These are phyloP conservation scores for Encephalitozoon intestinalis DNA, from an alignment of 371 early-diverging fungal genomes.

Conservation along the genomic window DNA sequence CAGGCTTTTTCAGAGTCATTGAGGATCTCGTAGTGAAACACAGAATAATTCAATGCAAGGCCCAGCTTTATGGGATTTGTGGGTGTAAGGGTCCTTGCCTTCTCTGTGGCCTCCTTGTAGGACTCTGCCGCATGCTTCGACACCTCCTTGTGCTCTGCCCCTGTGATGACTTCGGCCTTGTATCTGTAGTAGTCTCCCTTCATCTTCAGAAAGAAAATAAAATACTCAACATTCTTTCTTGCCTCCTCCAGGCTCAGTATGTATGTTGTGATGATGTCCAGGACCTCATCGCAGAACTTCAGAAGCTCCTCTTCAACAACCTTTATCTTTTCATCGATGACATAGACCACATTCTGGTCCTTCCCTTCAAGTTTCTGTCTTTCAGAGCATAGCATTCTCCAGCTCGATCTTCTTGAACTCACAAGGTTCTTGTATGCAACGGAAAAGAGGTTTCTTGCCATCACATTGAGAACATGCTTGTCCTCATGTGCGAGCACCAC, in stretches of 20 bases:
- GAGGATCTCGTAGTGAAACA: conserved; percentile 98
- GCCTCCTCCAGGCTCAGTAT: conserved; percentile 70
- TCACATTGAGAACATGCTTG: conserved; percentile 73
- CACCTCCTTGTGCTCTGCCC: conserved; percentile 71
- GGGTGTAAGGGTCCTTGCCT: conserved; percentile 81
- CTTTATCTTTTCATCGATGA: conserved; percentile 77
- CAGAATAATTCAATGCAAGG: conserved; percentile 97
- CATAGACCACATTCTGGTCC: conserved; percentile 66
- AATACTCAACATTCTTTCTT: conserved; percentile 73
- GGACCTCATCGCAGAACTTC: conserved; percentile 84
- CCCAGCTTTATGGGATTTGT: conserved; percentile 98
- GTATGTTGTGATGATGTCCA: conserved; percentile 75
- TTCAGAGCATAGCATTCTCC: conserved; percentile 94
- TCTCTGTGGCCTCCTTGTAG: conserved; percentile 84
- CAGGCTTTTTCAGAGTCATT: conserved; percentile 95
- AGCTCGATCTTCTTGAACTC: conserved; percentile 92
- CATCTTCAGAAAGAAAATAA: conserved; percentile 98
- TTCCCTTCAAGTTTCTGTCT: conserved; percentile 90
- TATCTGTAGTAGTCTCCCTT: conserved; percentile 99
- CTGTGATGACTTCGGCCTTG: conserved; percentile 86
- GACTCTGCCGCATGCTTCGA: conserved; percentile 78
- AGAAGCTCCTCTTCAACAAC: conserved; percentile 83
- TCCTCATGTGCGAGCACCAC: conserved; percentile 62
- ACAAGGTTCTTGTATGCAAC: conserved; percentile 99
- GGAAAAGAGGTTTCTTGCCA: conserved; percentile 91